Conservation (phyloP, 1,139 yeast genomes). For the Candida pseudocylindracea region DNA sequence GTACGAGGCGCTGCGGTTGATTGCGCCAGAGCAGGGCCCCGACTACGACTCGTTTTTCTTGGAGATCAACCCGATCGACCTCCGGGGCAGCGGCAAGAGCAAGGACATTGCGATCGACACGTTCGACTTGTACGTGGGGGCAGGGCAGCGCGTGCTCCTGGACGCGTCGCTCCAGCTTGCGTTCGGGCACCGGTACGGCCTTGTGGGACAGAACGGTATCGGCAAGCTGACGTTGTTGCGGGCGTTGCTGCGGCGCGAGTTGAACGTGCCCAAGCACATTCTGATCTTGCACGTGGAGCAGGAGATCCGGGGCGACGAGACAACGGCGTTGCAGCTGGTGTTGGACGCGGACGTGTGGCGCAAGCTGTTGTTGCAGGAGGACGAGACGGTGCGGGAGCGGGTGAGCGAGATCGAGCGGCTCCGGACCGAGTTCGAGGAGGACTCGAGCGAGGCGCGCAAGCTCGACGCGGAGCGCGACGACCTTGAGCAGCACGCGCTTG, state of each 20-base stretch:
- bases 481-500: constrained; percentile 54
- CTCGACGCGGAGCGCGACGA: constrained; percentile 82
- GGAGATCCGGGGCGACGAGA: constrained; percentile 87
- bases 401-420: constrained; percentile 50
- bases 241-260: constrained; percentile 84
- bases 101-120: constrained; percentile 87
- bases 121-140: constrained; percentile 87
- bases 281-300: constrained; percentile 94
- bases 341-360: constrained; percentile 99
- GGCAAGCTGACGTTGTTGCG: constrained; percentile 89
- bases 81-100: constrained; percentile 79
- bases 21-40: constrained; percentile 36
- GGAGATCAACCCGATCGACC: constrained; percentile 85
- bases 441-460: constrained; percentile 55
- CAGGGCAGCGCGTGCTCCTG: constrained; percentile 78
- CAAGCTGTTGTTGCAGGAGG: constrained; percentile 65
- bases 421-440: constrained; percentile 57
- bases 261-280: constrained; percentile 83
- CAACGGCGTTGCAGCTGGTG: constrained; percentile 76
- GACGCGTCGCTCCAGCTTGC: constrained; percentile 77
- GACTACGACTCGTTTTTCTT: constrained; percentile 90
- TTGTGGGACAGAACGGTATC: constrained; percentile 97
- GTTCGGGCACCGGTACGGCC: constrained; percentile 88
- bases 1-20: constrained; percentile 82
- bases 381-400: constrained; percentile 49